These are phyloP conservation scores for Penicillium chermesinum DNA, from an alignment of 495 filamentous ascomycete species.

Conservation along the genomic window DNA sequence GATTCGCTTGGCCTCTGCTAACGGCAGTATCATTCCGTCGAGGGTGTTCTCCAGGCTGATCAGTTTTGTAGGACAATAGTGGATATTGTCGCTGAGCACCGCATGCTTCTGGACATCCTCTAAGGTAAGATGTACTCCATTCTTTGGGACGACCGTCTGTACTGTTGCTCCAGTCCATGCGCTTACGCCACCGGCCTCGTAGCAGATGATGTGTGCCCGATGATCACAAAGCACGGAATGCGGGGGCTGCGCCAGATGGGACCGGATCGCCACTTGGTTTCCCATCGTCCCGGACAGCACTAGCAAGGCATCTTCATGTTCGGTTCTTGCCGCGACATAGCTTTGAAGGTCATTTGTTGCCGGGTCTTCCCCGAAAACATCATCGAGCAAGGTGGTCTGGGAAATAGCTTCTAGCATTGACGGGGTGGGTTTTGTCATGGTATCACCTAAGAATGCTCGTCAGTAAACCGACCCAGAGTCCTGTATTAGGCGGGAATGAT, in stretches of 20 bases:
- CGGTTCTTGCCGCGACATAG: constrained; percentile 63
- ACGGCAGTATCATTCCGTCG: constrained; percentile 25
- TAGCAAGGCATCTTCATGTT: constrained; percentile 64
- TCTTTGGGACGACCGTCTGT: constrained; percentile 53
- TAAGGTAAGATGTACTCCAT: constrained; percentile 62
- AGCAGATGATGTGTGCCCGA: constrained; percentile 59
- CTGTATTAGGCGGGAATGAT: too few species aligned
- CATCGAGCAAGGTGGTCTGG: constrained; percentile 62
- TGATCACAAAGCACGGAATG: constrained; percentile 65
- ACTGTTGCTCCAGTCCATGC: constrained; percentile 56
- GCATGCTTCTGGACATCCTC: constrained; percentile 57
- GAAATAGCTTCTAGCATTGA: constrained; percentile 70
- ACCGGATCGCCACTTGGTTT: constrained; percentile 68
- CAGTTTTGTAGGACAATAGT: constrained; percentile 28
- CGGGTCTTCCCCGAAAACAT: constrained; percentile 78
- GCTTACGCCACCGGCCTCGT: constrained; percentile 70
- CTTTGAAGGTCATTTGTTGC: constrained; percentile 69
- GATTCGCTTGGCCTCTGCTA: constrained; percentile 28
- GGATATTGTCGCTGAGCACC: constrained; percentile 29
- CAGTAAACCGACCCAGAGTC: too few species aligned
- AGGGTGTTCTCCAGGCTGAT: constrained; percentile 33
- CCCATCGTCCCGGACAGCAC: constrained; percentile 79
- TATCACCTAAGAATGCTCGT: constrained; percentile 49
- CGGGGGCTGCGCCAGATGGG: constrained; percentile 64
- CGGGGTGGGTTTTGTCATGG: constrained; percentile 76